Base-by-base conservation (phyloP, 1,139 yeast genomes). In the Candida dubliniensis region DNA sequence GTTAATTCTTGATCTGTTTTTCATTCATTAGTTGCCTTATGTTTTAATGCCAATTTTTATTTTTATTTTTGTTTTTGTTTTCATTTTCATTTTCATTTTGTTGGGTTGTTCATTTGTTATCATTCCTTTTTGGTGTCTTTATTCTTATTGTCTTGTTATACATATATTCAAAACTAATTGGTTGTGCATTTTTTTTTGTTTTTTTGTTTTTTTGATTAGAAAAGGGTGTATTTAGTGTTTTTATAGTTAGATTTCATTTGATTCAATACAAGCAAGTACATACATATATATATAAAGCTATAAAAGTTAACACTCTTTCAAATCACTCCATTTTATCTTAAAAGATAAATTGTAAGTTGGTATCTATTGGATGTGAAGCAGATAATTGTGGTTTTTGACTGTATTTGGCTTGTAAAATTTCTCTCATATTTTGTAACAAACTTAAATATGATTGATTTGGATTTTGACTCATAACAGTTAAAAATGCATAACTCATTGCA, bases 401-500 rank as follows among this genome's bases (percentile, higher is more conserved):
- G 63, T 88, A 90, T 62, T 86, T 86, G 3, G 77, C 76, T 34
- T 71, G 64, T 71, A 91, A 74, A 43, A 84, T 79, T 23, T 73
- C 64, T 62, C 98, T 78, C 84, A 89, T 85, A 54, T 84, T 83
- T 64, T 89, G 89, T 63, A 91, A 74, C 55, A 91, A 72, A 11
- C 91, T 79, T 55, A 89, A 63, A 61, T 86, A 91, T 27, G 86
- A 75, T 68, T 90, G 96, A 55, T 81, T 76, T 4, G 91, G 87
- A 58, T 80, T 77, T 46, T 75, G 74, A 31, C 74, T 62, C 71
- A 91, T 69, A 23, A 87, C 95, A 50, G 78, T 76, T 48, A 89
- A 79, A 59, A 91, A 90, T 1, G 97, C 87, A 76, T 85, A 89
- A 41, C 96, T 86, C 96, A 91, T 88, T 18, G 98, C 98, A 47